Percentiles rank a stretch among this genome's conserved stretches.
phyloP scores from a whole-genome alignment of 306 rosid genomes.

The Spatholobus suberectus region DNA sequence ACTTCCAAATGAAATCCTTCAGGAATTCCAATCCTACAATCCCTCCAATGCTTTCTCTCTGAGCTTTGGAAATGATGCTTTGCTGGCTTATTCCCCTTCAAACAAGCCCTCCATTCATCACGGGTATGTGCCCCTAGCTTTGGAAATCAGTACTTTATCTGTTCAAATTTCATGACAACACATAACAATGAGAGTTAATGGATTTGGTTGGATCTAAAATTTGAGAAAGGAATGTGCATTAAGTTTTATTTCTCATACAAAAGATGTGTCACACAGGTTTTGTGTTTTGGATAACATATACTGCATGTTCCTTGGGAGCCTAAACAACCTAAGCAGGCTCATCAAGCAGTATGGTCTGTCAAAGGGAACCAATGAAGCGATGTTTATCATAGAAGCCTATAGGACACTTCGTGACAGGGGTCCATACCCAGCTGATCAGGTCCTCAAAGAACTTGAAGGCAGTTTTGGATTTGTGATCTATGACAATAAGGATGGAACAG shows the following conservation, averaged over 20 bases:
- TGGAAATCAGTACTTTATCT: not conserved
- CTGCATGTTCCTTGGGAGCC: conserved; percentile 75
- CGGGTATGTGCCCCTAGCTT: conserved; percentile 46
- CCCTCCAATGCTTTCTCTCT: conserved; percentile 57
- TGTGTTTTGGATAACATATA: conserved; percentile 77
- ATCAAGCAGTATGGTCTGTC: conserved; percentile 80
- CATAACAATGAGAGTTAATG: not conserved
- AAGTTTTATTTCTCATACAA: conserved; percentile 20
- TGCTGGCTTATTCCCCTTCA: conserved; percentile 65
- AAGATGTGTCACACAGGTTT: conserved; percentile 57
- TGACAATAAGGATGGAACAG: conserved; percentile 65
- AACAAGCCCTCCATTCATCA: conserved; percentile 41
- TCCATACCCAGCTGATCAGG: conserved; percentile 97
- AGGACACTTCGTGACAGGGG: conserved; percentile 88
- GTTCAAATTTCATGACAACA: not conserved
- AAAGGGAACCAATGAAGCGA: conserved; percentile 77
- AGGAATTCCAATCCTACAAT: conserved; percentile 58
- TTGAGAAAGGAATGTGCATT: not conserved
- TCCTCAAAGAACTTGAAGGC: conserved; percentile 87
- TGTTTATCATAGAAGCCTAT: conserved; percentile 82
- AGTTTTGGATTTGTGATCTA: conserved; percentile 81
- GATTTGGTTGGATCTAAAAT: not conserved
- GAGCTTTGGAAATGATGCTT: conserved; percentile 63
- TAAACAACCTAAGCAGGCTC: conserved; percentile 70
- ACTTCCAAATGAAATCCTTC: conserved; percentile 54